phyloP scores from a whole-genome alignment of 2,329 filamentous ascomycete species.

The Paraphoma sp. region DNA sequence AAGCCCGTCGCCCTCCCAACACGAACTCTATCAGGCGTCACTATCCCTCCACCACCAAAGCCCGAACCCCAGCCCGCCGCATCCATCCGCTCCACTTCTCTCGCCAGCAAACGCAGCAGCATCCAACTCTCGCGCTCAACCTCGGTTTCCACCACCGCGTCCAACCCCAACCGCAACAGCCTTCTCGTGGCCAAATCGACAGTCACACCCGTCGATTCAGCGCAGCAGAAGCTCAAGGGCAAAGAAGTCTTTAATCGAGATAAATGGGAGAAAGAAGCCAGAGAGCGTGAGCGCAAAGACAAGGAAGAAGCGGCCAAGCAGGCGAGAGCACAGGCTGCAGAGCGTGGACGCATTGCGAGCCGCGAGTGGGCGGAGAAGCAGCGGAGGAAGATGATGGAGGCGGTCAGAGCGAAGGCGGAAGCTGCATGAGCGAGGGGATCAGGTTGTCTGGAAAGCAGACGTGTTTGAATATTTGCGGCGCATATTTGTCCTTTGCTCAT shows the following conservation, averaged over 20 bases:
- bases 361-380: conserved; percentile 59
- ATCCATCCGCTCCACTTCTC: conserved; percentile 21
- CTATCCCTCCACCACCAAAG: conserved; percentile 17
- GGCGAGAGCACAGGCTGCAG: conserved; percentile 55
- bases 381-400: conserved; percentile 45
- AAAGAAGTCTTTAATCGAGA: conserved; percentile 56
- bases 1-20: conserved; percentile 56
- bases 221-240: conserved; percentile 47
- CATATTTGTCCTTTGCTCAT: too few species aligned
- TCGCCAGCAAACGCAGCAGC: conserved; percentile 31
- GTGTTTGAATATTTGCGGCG: too few species aligned
- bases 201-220: conserved; percentile 40
- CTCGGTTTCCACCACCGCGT: conserved; percentile 27
- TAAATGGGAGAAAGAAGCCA: conserved; percentile 48
- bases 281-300: conserved; percentile 50
- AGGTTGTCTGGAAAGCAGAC: too few species aligned
- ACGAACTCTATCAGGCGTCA: conserved; percentile 43
- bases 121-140: conserved; percentile 25
- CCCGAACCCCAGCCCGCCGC: conserved; percentile 2
- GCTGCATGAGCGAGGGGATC: not conserved
- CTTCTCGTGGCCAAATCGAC: conserved; percentile 27
- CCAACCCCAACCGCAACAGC: conserved; percentile 37
- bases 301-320: conserved; percentile 58
- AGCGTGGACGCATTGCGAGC: conserved; percentile 52
- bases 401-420: conserved; percentile 7